phyloP scores from a whole-genome alignment of 257 asterid genomes.

The Gentiana dahurica region DNA sequence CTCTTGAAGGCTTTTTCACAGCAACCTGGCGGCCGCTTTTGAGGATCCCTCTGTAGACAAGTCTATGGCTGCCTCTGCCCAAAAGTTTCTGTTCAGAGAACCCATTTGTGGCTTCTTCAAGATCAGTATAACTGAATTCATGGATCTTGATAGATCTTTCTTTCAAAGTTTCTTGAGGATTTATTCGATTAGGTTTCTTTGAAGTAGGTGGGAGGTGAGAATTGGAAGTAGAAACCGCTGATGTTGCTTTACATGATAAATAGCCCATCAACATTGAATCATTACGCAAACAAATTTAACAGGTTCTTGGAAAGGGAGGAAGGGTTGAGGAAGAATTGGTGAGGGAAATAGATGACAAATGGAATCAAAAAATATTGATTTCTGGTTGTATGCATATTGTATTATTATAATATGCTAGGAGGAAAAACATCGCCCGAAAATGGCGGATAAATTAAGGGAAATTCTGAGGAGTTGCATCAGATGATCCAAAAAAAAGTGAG shows the following conservation, averaged over 20 bases:
- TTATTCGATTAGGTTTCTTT: conserved; percentile 15
- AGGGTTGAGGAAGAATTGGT: too few species aligned
- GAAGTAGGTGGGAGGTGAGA: conserved; percentile 25
- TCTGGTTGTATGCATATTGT: too few species aligned
- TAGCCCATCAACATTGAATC: conserved; percentile 45
- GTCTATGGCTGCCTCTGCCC: conserved; percentile 83
- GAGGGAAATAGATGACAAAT: too few species aligned
- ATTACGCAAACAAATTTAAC: too few species aligned
- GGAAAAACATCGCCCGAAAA: too few species aligned
- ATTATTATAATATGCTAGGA: too few species aligned
- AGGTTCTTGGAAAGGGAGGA: too few species aligned
- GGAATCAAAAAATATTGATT: too few species aligned
- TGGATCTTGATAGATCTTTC: conserved; percentile 44
- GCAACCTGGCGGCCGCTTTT: conserved; percentile 69
- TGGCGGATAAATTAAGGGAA: too few species aligned
- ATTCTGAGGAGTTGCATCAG: too few species aligned
- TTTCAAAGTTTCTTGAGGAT: conserved; percentile 10
- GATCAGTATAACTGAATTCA: conserved; percentile 65
- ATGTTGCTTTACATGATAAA: conserved; percentile 72
- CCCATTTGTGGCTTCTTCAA: conserved; percentile 65
- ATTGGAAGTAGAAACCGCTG: conserved; percentile 42
- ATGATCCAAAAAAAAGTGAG: too few species aligned
- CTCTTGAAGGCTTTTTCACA: conserved; percentile 56
- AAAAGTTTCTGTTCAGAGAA: conserved; percentile 57
- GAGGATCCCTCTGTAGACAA: conserved; percentile 68